Base-by-base conservation (phyloP, 1,284 basidiomycete genomes). In the Cystobasidium pallidum region DNA sequence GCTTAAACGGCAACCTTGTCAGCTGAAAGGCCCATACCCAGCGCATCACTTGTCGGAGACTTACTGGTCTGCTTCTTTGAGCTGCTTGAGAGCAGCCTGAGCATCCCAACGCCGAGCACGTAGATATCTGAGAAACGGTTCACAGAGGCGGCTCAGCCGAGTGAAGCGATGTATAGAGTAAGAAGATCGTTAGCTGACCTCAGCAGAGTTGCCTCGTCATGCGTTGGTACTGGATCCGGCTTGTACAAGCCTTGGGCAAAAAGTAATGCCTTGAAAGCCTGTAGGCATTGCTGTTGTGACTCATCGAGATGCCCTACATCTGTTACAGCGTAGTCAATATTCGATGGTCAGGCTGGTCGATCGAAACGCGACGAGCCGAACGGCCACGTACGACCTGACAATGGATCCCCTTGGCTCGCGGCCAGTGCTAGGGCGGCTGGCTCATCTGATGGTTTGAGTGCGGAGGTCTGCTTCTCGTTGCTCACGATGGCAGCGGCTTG, bases 51-150 rank as follows among this genome's bases (percentile, higher is more conserved):
- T n/a, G n/a, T n/a, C n/a, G n/a, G 47, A 2, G 24, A 57, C 64
- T 30, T 52, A 71, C 49, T 59, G 45, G 17, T 71, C 68, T 41
- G 68, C 61, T 51, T 71, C 68, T 51, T 71, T 71, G 21, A 71
- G 55, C 41, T 71, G 68, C 61, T 71, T 71, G 4, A 71, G 15
- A 11, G 68, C 68, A 41, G 68, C 59, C 13, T 51, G 30, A n/a
- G 28, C 28, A 24, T 71, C 68, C 68, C 68, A 71, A 0, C 49
- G 43, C 41, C 68, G 43, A 34, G 68, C 68, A 41, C 68, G 59
- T n/a, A 71, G 61, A 21, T 54, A 71, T 43, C 68, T 71, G 52
- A 0, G 43, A 45, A 8, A 57, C 10, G 13, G 3, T 4, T 19
- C 19, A 3, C 7, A 34, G n/a, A 28, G n/a, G 26, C 24, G 3